Percentiles rank a stretch among this genome's conserved stretches.
Evolutionary conservation across 805 yeast genomes (phyloP).

Genomic region (Candida maesae): DNA sequence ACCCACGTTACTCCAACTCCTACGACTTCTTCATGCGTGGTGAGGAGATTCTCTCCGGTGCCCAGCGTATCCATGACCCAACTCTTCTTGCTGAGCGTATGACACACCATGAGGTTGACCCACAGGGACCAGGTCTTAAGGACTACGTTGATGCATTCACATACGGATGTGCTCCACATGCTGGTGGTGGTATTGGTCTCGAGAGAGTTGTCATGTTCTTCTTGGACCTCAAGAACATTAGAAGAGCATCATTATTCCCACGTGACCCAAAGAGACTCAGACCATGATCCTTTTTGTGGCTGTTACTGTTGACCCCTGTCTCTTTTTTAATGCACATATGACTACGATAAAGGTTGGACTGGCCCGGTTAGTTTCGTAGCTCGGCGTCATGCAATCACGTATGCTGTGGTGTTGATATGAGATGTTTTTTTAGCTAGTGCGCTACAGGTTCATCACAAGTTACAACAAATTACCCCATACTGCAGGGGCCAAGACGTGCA

Average conservation of each 20-base stretch:
- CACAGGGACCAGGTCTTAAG: slow-evolving; percentile 73
- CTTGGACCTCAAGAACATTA: slow-evolving; percentile 93
- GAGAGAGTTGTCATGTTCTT: slow-evolving; percentile 99
- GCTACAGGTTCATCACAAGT: too few relatives aligned
- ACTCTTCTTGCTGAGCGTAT: slow-evolving; percentile 77
- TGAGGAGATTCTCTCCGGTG: slow-evolving; percentile 98
- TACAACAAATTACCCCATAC: too few relatives aligned
- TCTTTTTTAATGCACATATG: background rate
- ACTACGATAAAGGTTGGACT: too few relatives aligned
- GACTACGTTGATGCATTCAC: slow-evolving; percentile 92
- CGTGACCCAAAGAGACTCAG: slow-evolving; percentile 94
- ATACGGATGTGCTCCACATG: slow-evolving; percentile 98
- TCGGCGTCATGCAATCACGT: too few relatives aligned
- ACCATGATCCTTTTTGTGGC: slow-evolving; percentile 52
- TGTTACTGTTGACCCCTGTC: too few relatives aligned
- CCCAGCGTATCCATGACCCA: slow-evolving; percentile 97
- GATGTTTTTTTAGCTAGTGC: too few relatives aligned
- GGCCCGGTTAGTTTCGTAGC: too few relatives aligned
- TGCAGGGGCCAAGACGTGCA: background rate
- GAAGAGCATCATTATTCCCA: slow-evolving; percentile 99
- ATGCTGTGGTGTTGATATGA: too few relatives aligned
- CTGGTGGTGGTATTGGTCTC: slow-evolving; percentile 99
- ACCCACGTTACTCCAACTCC: slow-evolving; percentile 92
- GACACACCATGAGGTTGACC: slow-evolving; percentile 77
- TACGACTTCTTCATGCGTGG: slow-evolving; percentile 99